Conservation (phyloP, 257 asterid genomes). For the Agastache rugosa region DNA sequence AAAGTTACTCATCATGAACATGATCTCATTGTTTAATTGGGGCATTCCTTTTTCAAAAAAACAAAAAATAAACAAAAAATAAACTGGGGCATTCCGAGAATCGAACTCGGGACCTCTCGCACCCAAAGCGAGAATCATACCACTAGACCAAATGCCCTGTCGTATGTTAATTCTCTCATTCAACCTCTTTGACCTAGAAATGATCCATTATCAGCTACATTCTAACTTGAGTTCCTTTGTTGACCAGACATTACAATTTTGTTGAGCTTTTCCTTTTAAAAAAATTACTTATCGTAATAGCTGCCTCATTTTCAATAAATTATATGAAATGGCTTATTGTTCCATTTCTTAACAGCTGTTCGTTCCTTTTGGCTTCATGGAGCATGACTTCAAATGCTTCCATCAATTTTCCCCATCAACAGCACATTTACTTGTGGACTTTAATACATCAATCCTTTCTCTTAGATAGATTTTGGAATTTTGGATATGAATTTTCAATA, state of each 20-base stretch:
- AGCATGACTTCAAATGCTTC: background rate
- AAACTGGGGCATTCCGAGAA: slow-evolving; percentile 60
- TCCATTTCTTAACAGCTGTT: background rate
- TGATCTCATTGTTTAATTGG: background rate
- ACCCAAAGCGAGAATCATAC: slow-evolving; percentile 92
- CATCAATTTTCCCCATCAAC: no score
- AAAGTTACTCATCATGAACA: slow-evolving; percentile 58
- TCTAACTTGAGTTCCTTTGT: background rate
- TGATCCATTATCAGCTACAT: slow-evolving; percentile 4
- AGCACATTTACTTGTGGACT: background rate
- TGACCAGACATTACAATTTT: background rate
- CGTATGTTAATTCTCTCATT: background rate
- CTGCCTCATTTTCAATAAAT: background rate
- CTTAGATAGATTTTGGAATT: background rate
- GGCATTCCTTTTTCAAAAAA: background rate
- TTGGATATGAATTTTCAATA: no score
- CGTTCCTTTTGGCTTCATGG: background rate
- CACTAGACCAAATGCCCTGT: slow-evolving; percentile 91
- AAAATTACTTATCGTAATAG: background rate
- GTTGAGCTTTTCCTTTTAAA: background rate
- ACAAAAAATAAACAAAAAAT: no score
- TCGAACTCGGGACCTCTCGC: slow-evolving; percentile 90
- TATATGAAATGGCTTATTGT: background rate
- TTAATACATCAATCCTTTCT: background rate
- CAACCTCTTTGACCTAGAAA: background rate